Conservation (phyloP, 805 yeast genomes). For the Monosporozyma unispora region DNA sequence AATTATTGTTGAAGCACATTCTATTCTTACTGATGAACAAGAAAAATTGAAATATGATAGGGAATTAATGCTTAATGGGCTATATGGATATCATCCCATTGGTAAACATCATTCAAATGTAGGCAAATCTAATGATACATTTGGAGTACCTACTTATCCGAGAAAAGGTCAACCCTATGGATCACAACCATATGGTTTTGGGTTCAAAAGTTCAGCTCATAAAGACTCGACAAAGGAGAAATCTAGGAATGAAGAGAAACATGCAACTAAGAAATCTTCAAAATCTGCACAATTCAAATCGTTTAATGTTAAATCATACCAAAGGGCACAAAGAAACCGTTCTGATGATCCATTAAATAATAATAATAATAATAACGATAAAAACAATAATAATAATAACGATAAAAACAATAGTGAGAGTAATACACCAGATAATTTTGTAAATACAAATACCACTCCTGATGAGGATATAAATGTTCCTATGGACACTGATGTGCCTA, state of each 20-base stretch:
- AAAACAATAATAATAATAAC: background rate
- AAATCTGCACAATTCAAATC: constrained; percentile 15
- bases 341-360: background rate
- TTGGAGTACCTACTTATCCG: background rate
- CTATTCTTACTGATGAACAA: constrained; percentile 20
- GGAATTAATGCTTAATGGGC: constrained; percentile 12
- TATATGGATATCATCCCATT: constrained; percentile 12
- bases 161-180: constrained; percentile 25
- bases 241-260: background rate
- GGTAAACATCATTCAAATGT: constrained; percentile 5
- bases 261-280: background rate
- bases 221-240: background rate
- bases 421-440: background rate
- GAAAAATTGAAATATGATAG: constrained; percentile 18
- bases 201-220: constrained; percentile 10
- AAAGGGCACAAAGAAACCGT: constrained; percentile 2
- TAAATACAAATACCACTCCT: too few relatives aligned
- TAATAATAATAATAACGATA: background rate
- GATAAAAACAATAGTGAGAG: background rate
- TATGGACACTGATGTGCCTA: background rate
- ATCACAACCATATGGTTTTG: constrained; percentile 30
- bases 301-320: constrained; percentile 24
- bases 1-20: constrained; percentile 26
- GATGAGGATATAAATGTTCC: background rate
- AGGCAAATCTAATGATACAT: constrained; percentile 2